These are phyloP conservation scores for Loxodes magnus DNA, from an alignment of 73 alveolate genomes.

Conservation along the genomic window DNA sequence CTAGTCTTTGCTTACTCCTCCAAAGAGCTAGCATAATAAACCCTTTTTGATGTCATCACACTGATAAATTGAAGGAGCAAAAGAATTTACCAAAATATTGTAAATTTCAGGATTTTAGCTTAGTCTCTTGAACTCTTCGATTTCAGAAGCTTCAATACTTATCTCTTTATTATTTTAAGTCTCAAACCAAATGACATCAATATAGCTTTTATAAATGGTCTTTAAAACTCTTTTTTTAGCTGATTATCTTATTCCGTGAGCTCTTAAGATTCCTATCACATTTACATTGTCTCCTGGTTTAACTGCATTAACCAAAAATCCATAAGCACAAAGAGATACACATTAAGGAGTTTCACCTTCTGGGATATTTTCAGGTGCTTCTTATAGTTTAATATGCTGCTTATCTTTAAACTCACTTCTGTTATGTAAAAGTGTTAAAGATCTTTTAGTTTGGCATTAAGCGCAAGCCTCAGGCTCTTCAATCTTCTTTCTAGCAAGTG, in stretches of 20 bases:
- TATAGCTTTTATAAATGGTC: constrained; percentile 82
- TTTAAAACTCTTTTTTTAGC: constrained; percentile 72
- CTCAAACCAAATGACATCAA: constrained; percentile 89
- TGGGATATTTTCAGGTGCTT: constrained; percentile 94
- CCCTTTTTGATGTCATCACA: constrained; percentile 93
- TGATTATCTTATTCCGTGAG: constrained; percentile 84
- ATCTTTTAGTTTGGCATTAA: constrained; percentile 67
- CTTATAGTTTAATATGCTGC: constrained; percentile 90
- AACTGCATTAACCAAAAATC: constrained; percentile 91
- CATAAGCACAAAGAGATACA: constrained; percentile 91
- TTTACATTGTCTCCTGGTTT: constrained; percentile 99
- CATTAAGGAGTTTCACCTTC: constrained; percentile 99
- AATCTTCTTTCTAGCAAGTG: constrained; percentile 73
- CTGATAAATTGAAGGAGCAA: constrained; percentile 98
- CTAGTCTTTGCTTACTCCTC: constrained; percentile 85
- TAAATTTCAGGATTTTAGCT: constrained; percentile 61
- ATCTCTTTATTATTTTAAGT: constrained; percentile 48
- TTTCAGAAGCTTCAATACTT: constrained; percentile 63
- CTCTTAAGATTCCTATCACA: constrained; percentile 97
- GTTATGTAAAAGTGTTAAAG: constrained; percentile 93
- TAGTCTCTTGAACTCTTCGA: constrained; percentile 43
- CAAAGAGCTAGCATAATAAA: constrained; percentile 90
- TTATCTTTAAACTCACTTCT: constrained; percentile 89
- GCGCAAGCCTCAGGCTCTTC: constrained; percentile 94
- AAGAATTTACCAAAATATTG: constrained; percentile 72